A percentile compares a stretch with the other conserved stretches of the same genome.
phyloP scores from a whole-genome alignment of 2,329 filamentous ascomycete genomes.

The Leptographium wingfieldii region DNA sequence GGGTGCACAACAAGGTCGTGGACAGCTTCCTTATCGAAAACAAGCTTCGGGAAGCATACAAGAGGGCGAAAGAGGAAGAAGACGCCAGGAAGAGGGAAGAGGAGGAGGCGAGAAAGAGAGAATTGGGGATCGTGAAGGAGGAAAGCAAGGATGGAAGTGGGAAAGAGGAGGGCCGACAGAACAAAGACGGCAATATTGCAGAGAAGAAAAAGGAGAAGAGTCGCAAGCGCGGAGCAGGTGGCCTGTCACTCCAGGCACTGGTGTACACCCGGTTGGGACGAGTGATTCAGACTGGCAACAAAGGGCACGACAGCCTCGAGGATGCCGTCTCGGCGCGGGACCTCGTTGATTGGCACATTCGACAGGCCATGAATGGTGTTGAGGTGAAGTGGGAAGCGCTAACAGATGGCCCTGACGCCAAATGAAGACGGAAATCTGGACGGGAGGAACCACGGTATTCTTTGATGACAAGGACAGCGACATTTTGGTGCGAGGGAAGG shows the following conservation, averaged over 20 bases:
- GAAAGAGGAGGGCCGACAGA: neutral
- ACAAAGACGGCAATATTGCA: neutral
- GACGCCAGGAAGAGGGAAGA: too few species aligned
- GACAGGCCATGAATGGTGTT: constrained; percentile 9
- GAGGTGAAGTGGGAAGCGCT: neutral
- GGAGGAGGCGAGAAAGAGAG: neutral
- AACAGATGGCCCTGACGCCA: neutral
- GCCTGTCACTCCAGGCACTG: neutral
- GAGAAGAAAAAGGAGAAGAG: neutral
- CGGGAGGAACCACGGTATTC: too few species aligned
- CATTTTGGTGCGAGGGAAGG: too few species aligned
- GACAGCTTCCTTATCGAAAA: neutral
- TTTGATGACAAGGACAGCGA: too few species aligned
- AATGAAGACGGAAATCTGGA: neutral
- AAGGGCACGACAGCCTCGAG: neutral
- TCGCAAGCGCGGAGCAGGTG: neutral
- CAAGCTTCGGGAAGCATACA: neutral
- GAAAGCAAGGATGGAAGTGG: neutral
- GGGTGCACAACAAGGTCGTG: neutral
- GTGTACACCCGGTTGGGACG: neutral
- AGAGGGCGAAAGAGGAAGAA: neutral
- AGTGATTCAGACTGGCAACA: neutral
- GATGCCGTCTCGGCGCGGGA: neutral
- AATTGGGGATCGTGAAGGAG: neutral
- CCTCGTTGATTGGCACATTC: neutral